Base-by-base conservation (phyloP, 768 basidiomycete genomes). In the Stropharia rugosoannulata region DNA sequence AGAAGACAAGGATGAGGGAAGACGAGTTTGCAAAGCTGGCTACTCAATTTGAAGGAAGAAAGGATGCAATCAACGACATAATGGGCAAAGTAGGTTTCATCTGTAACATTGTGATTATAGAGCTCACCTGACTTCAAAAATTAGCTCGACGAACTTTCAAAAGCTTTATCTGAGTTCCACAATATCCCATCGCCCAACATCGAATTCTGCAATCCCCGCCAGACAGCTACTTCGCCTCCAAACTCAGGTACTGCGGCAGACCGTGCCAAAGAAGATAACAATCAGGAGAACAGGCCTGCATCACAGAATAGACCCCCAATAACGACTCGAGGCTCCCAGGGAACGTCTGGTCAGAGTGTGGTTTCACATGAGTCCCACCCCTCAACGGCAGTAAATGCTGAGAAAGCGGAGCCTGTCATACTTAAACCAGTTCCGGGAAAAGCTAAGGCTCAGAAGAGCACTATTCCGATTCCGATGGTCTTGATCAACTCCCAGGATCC, bases 1-100 rank as follows among this genome's bases (percentile, higher is more conserved):
- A 84, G 62, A 78, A 74, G 56, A 79, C 74, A 59, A 78, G 70
- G 63, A 78, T 76, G 52, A 75, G 85, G 51, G 87, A 87, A 59
- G 82, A 81, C 50, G 85, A 90, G 63, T 91, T 92, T 66, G 78
- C 80, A 6, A 83, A 76, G 58, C 74, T 90, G 36, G 80, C 86
- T 7, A 79, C 82, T 54, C 84, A 85, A 62, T 91, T 92, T 65
- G 79, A 82, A 49, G 85, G 84, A 25, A 78, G 86, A 52, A 89
- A 85, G 65, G 80, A 83, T 56, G 81, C 83, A 32, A 87, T 91
- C 16, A 79, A 82, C 50, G 79, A 75, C 29, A 87, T 93, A 32
- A 91, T 92, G 90, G 67, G 66, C 67, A 90, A 89, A 79, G 90
- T 87, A 57, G 37, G 71, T 51, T 42, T 12, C 15, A 9, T 18